Evolutionary conservation across 2,329 filamentous ascomycete genomes (phyloP).

Genomic region (Cladosporium sp.): DNA sequence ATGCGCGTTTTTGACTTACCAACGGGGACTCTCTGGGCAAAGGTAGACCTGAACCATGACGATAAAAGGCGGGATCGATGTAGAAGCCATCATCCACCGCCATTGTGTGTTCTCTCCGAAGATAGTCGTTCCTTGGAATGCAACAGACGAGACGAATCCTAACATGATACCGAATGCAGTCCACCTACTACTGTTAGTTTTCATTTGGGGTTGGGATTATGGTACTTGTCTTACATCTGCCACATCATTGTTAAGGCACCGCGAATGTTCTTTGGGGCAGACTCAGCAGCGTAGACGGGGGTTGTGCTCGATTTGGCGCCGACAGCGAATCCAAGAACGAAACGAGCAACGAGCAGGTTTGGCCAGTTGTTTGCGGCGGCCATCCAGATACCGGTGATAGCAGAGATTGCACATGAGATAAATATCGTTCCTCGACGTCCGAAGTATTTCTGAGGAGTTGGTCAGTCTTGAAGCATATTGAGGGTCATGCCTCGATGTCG

Average conservation of each 20-base stretch:
- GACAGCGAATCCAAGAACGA: slow-evolving; percentile 64
- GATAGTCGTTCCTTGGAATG: slow-evolving; percentile 35
- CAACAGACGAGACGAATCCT: slow-evolving; percentile 43
- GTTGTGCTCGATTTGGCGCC: slow-evolving; percentile 45
- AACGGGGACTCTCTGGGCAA: slow-evolving; percentile 45
- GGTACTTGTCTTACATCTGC: slow-evolving; percentile 37
- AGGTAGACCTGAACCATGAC: slow-evolving; percentile 39
- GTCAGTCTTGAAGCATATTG: neutral
- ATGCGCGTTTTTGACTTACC: slow-evolving; percentile 20
- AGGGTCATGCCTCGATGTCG: neutral
- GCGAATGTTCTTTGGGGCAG: slow-evolving; percentile 40
- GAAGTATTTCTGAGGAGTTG: slow-evolving; percentile 50
- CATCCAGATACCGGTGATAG: slow-evolving; percentile 58
- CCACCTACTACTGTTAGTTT: slow-evolving; percentile 23
- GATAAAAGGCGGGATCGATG: slow-evolving; percentile 42
- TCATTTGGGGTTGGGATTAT: neutral
- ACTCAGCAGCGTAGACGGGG: slow-evolving; percentile 45
- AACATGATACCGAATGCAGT: slow-evolving; percentile 49
- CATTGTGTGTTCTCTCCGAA: slow-evolving; percentile 28
- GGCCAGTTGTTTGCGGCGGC: slow-evolving; percentile 70
- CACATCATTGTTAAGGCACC: slow-evolving; percentile 50
- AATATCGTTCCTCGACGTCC: slow-evolving; percentile 76
- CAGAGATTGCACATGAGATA: slow-evolving; percentile 70
- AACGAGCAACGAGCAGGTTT: slow-evolving; percentile 68
- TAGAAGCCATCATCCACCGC: slow-evolving; percentile 34